Evolutionary conservation across 169 alveolate species (phyloP), one percentile per base, ranked within the genome.

Genomic region (Plasmodium vivax): DNA sequence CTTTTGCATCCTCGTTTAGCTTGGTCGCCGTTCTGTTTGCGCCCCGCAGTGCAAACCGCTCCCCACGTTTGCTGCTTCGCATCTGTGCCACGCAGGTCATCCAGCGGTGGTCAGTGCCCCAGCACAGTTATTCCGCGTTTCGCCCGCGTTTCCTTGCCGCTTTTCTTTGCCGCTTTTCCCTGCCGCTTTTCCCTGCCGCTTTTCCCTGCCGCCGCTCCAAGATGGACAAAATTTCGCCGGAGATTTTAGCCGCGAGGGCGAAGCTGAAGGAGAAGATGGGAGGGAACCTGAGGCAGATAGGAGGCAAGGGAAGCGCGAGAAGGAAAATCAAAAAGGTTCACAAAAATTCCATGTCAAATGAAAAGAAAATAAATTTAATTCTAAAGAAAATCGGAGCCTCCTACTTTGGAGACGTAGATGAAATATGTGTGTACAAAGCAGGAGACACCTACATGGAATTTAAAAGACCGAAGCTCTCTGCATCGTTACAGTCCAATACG

Each of bases 271-370:
- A 98, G 71, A 97, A 98, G 68, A 95, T 98, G 96, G 99, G 99
- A 34, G 97, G 94, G 16, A 97, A 97, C 62, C 96, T 97, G 92
- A 96, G 98, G 36, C 99, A 98, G 92, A 98, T 98, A 30, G 99
- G 99, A 10, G 99, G 99, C 51, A 98, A 98, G 91, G 99, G 99
- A 10, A 97, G 99, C 54, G 99, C 98, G 45, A 97, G 99, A 87
- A 97, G 99, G 94, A 98, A 98, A 97, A 96, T 97, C 92, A 98
- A 98, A 97, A 97, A 96, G 82, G 98, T 97, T 38, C 98, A 96
- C 95, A 98, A 98, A 95, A 95, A 97, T 16, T 91, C 95, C 58
- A 97, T 94, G 34, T 98, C 98, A 14, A 99, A 99, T 91, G 99
- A 98, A 95, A 98, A 98, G 96, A 98, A 98, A 90, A 96, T 98